These are phyloP conservation scores for Pyrenopolyporus hunteri DNA, from an alignment of 495 filamentous ascomycete species.

Conservation along the genomic window DNA sequence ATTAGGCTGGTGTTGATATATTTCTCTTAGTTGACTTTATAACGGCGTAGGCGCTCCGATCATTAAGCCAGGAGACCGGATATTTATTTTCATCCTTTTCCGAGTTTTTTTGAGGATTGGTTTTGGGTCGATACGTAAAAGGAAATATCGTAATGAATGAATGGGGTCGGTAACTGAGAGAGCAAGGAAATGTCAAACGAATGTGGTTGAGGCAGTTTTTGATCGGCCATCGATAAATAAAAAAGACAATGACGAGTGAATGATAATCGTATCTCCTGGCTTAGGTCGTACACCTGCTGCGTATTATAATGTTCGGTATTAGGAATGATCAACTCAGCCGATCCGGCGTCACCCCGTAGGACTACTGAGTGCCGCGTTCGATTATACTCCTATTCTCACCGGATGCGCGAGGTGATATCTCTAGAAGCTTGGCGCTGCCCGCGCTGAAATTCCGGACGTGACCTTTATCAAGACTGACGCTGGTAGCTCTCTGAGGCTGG, in stretches of 20 bases:
- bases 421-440: constrained; percentile 72
- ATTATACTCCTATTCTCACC: constrained; percentile 44
- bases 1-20: not conserved
- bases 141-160: constrained; percentile 43
- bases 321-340: constrained; percentile 18
- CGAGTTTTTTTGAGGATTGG: constrained; percentile 30
- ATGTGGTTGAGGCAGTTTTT: constrained; percentile 11
- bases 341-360: constrained; percentile 10
- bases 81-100: constrained; percentile 24
- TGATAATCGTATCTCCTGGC: constrained; percentile 29
- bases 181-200: constrained; percentile 41
- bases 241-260: constrained; percentile 27
- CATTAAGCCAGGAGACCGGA: constrained; percentile 19
- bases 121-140: constrained; percentile 20
- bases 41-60: constrained; percentile 1
- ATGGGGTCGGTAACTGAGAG: constrained; percentile 39
- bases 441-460: constrained; percentile 75
- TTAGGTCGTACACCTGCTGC: constrained; percentile 14
- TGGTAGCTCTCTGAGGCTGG: constrained; percentile 63
- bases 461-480: constrained; percentile 65
- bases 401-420: constrained; percentile 61
- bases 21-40: constrained; percentile 7
- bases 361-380: constrained; percentile 29
- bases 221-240: constrained; percentile 4
- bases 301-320: constrained; percentile 5